Evolutionary conservation across 257 asterid species (phyloP).

Genomic region (Solanum chmielewskii): DNA sequence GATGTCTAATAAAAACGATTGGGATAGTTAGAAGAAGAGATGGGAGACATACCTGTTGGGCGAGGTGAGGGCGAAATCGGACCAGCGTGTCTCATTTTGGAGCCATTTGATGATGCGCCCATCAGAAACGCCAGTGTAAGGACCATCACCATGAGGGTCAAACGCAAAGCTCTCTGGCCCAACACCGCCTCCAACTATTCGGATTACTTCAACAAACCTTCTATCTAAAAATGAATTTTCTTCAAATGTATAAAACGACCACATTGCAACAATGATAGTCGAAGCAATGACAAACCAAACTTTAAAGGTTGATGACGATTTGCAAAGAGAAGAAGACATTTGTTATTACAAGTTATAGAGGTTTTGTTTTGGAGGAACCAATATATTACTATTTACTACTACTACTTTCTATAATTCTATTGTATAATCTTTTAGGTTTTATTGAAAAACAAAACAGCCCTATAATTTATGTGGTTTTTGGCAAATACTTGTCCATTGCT

Average conservation of each 20-base stretch:
- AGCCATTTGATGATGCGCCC: slow-evolving; percentile 62
- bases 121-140: slow-evolving; percentile 61
- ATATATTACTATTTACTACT: background rate
- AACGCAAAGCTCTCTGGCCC: slow-evolving; percentile 65
- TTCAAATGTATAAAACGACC: background rate
- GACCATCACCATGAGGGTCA: slow-evolving; percentile 39
- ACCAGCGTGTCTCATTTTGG: slow-evolving; percentile 41
- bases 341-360: background rate
- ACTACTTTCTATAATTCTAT: background rate
- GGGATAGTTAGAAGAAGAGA: background rate
- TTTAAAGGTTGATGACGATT: background rate
- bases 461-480: background rate
- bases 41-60: slow-evolving; percentile 21
- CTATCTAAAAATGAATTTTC: background rate
- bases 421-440: background rate
- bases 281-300: background rate
- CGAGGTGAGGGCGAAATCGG: slow-evolving; percentile 55
- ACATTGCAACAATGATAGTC: background rate
- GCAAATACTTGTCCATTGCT: background rate
- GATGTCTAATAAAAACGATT: background rate
- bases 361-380: background rate
- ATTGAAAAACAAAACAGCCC: background rate
- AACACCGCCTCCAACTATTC: slow-evolving; percentile 4
- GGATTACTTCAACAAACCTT: background rate
- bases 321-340: background rate